Base-by-base conservation (phyloP, 495 filamentous ascomycete species). In the Cercophora sp. region DNA sequence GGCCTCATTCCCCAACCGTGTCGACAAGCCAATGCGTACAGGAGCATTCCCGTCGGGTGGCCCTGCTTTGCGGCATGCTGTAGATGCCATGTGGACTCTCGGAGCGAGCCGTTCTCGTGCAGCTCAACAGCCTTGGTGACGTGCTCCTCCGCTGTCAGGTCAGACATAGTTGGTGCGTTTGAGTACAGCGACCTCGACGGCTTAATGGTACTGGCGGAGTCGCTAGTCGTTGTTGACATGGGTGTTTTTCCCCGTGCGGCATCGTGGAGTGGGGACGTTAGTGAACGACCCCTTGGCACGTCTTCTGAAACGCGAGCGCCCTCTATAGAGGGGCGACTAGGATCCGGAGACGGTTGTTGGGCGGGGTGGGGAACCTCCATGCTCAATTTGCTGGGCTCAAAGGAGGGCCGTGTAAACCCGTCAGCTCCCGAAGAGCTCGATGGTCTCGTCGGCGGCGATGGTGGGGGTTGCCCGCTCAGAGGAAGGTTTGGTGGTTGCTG, bases 1-100 rank as follows among this genome's bases (percentile, higher is more conserved):
- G 89, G 80, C 15, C 89, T 83, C 89, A 96, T 96, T 8, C 93
- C 93, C 93, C 93, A 98, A 23, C 93, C 93, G 64, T 97, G 93
- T n/a, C 94, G 83, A 63, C 91, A 96, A 26, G 93, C 94, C 34
- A 98, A 78, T 4, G 92, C 94, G 68, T 96, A 98, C 8, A 97
- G 76, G 5, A 98, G 75, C 93, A 98, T 98, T 10, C 84, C 93
- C 0, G 90, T 96, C 0, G 93, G 91, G 45, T 93, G 82, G 10
- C 86, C 85, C 34, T 85, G 83, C 57, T 85, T 85, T 2, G 93
- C 94, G 4, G 93, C 93, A 60, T 95, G 81, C 8, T 93, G 87
- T 23, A 98, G 77, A 64, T 98, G 93, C 66, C 96, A 98, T 2
- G 94, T 96, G 0, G 91, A 96, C 64, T 97, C 90, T 40, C 87